A percentile compares a stretch with the other conserved stretches of the same genome.
Conservation (phyloP, 225 moss, liverwort and hornwort species). For the Marchantia polymorpha region DNA sequence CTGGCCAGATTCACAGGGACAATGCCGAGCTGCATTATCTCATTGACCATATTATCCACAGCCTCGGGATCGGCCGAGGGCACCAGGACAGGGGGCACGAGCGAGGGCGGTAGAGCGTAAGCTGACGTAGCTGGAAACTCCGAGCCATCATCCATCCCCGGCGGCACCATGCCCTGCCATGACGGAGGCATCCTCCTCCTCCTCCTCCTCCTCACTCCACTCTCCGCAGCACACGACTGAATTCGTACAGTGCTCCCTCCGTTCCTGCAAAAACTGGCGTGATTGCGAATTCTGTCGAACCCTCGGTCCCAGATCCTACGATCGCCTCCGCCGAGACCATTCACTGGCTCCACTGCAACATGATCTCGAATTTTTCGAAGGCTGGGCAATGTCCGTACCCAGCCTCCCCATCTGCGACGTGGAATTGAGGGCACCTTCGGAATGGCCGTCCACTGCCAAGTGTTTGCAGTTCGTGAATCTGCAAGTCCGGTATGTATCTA, state of each 20-base stretch:
- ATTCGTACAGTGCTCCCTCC: background rate
- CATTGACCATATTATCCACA: slow-evolving; percentile 59
- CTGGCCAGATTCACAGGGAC: slow-evolving; percentile 53
- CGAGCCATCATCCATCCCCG: slow-evolving; percentile 59
- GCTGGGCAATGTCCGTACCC: too few species aligned
- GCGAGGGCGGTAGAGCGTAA: slow-evolving; percentile 47
- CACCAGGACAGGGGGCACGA: slow-evolving; percentile 38
- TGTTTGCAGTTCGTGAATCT: too few species aligned
- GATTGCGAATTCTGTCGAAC: too few species aligned
- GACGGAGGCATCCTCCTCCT: slow-evolving; percentile 50
- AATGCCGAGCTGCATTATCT: slow-evolving; percentile 57
- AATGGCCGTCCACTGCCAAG: too few species aligned
- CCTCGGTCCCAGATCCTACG: too few species aligned
- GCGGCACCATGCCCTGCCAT: slow-evolving; percentile 53
- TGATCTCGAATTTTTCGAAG: too few species aligned
- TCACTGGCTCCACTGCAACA: too few species aligned
- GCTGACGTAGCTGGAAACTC: slow-evolving; percentile 56
- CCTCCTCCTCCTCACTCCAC: slow-evolving; percentile 23
- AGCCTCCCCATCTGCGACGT: too few species aligned
- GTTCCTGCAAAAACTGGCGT: too few species aligned
- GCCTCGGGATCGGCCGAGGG: slow-evolving; percentile 44
- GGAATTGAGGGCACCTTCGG: too few species aligned
- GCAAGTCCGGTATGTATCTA: too few species aligned
- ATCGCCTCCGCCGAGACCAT: too few species aligned
- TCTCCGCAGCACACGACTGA: background rate